These are phyloP conservation scores for Cryphonectria carpinicola DNA, from an alignment of 2,329 filamentous ascomycete species.

Conservation along the genomic window DNA sequence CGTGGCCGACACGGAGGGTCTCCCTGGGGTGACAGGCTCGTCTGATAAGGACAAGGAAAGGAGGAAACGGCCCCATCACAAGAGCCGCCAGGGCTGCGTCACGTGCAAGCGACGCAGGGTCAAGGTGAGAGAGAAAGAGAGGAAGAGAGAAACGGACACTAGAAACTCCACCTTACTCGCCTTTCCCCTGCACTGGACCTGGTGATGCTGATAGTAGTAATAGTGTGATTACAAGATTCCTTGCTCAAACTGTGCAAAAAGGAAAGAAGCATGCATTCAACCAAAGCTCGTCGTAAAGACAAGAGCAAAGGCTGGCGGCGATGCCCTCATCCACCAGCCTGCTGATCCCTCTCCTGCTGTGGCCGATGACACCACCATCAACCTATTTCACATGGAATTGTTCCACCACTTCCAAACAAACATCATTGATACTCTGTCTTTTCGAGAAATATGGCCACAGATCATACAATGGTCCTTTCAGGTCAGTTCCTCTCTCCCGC, in stretches of 20 bases:
- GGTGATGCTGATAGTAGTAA: neutral
- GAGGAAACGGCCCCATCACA: neutral
- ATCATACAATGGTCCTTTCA: neutral
- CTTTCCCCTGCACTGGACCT: neutral
- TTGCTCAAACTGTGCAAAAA: neutral
- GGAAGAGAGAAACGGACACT: neutral
- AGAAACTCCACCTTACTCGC: neutral
- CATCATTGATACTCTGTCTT: neutral
- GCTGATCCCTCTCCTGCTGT: neutral
- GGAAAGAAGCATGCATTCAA: neutral
- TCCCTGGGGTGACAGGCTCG: neutral
- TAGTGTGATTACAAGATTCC: neutral
- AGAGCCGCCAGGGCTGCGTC: neutral
- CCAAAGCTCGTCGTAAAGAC: neutral
- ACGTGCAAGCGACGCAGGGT: neutral
- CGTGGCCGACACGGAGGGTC: neutral
- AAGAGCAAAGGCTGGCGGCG: neutral
- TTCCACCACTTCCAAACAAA: neutral
- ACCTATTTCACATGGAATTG: neutral
- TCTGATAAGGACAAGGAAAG: neutral
- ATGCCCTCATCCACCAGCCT: neutral
- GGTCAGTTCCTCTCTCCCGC: neutral
- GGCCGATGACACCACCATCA: neutral
- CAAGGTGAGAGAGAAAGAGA: neutral
- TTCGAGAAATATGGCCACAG: neutral